Evolutionary conservation across 192 early-diverging fungal species (phyloP), one percentile per base, ranked within the genome.

Genomic region (Gaertneriomyces semiglobifer): DNA sequence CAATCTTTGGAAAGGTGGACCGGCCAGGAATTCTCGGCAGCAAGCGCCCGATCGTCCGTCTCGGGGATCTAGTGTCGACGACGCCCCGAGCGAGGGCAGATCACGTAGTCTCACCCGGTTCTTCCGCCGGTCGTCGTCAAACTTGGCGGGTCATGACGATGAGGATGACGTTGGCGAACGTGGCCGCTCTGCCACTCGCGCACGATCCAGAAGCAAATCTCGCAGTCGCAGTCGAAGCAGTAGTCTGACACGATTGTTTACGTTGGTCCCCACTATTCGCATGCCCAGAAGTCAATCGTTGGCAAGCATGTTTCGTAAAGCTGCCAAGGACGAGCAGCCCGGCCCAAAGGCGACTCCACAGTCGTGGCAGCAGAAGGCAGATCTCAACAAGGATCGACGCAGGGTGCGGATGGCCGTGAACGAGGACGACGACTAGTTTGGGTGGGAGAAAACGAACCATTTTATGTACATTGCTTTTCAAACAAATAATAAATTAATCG

Each of bases 211-310:
- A 41, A 25, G 14, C 39, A 10, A n/a, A 5, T 50, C 48, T 50
- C 48, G 48, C 41, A 14, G 14, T 44, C 20, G 59, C 20, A 61
- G 41, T 7, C 57, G 66, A 16, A 60, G 57, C 43, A 33, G 33
- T 6, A 50, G 44, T 47, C 50, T 53, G 6, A 68, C 66, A 6
- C 20, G 66, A 41, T 48, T 68, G 39, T 68, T 68, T 33, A 68
- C 66, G 5, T 39, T 68, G 48, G 66, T 68, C 0, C 66, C 66
- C 11, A 50, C 58, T 14, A 47, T 68, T 33, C 42, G 66, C 33
- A 48, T 51, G 44, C 12, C 45, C 1, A 33, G 12, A 11, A 60
- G 56, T 12, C 19, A 38, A 40, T 60, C 58, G 50, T 50, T 68
- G 18, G 66, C 56, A 11, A 56, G 33, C 58, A 59, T 68, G 66